Conservation (phyloP, 176 grass and related monocot species). For the Themeda triandra region DNA sequence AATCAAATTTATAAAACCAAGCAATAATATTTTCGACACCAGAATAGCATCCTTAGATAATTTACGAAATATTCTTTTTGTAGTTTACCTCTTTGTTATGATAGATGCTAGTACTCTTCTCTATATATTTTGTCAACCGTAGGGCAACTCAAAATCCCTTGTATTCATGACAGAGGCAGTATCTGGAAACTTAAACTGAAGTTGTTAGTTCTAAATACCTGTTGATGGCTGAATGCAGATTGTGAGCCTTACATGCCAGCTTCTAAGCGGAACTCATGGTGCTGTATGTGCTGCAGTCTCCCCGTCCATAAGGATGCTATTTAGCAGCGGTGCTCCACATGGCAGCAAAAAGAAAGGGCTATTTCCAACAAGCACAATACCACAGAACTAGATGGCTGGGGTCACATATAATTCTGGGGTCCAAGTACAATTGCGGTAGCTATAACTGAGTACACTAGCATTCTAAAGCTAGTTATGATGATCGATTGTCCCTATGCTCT, state of each 20-base stretch:
- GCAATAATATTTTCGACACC: background rate
- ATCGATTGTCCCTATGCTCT: background rate
- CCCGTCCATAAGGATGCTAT: constrained; percentile 67
- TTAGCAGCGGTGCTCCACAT: constrained; percentile 36
- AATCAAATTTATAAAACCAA: background rate
- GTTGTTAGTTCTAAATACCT: constrained; percentile 21
- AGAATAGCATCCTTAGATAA: background rate
- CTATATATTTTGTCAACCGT: background rate
- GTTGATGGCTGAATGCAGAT: constrained; percentile 38
- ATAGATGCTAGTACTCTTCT: background rate
- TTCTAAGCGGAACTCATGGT: constrained; percentile 56
- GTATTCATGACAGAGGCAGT: background rate
- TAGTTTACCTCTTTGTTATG: background rate
- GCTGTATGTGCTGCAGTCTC: constrained; percentile 55
- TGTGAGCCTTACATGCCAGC: constrained; percentile 61
- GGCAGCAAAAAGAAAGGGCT: constrained; percentile 38
- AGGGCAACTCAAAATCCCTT: background rate
- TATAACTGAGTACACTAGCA: background rate
- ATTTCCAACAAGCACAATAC: constrained; percentile 50
- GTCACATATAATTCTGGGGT: constrained; percentile 62
- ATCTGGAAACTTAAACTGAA: background rate
- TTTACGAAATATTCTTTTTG: background rate
- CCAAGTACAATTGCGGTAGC: constrained; percentile 45
- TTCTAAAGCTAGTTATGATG: constrained; percentile 12
- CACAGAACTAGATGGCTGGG: constrained; percentile 65